These are phyloP conservation scores for Chrysanthemum seticuspe DNA, from an alignment of 129 eudicot species.

Conservation along the genomic window DNA sequence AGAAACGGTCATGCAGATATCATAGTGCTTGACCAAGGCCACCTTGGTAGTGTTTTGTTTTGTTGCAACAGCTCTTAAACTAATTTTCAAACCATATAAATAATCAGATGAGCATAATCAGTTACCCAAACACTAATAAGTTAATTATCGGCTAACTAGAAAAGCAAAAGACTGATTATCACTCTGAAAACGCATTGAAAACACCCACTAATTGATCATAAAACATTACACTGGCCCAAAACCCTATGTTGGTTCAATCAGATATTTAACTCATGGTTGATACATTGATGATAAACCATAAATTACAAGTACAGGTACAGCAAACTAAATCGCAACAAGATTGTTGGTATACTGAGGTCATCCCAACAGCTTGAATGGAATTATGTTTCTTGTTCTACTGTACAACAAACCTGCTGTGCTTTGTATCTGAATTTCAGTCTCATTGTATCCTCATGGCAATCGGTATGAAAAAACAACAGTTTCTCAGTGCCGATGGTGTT, in stretches of 20 bases:
- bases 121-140: too few species aligned
- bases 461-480: slow-evolving; percentile 1
- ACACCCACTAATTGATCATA: background rate
- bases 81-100: too few species aligned
- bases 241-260: background rate
- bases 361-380: slow-evolving; percentile 28
- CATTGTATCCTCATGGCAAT: slow-evolving; percentile 7
- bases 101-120: too few species aligned
- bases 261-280: background rate
- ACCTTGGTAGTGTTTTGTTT: too few species aligned
- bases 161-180: too few species aligned
- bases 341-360: slow-evolving; percentile 8
- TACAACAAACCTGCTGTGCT: slow-evolving; percentile 32
- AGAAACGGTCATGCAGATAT: too few species aligned
- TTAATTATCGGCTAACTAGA: too few species aligned
- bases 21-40: too few species aligned
- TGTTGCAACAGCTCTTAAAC: too few species aligned
- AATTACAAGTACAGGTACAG: slow-evolving; percentile 15
- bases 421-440: slow-evolving; percentile 11
- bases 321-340: slow-evolving; percentile 18
- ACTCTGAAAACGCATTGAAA: too few species aligned
- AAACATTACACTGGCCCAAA: background rate
- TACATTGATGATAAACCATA: background rate
- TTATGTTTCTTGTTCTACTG: slow-evolving; percentile 32
- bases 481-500: background rate